These are phyloP conservation scores for Nicotiana noctiflora DNA, from an alignment of 257 asterid species.

Conservation along the genomic window DNA sequence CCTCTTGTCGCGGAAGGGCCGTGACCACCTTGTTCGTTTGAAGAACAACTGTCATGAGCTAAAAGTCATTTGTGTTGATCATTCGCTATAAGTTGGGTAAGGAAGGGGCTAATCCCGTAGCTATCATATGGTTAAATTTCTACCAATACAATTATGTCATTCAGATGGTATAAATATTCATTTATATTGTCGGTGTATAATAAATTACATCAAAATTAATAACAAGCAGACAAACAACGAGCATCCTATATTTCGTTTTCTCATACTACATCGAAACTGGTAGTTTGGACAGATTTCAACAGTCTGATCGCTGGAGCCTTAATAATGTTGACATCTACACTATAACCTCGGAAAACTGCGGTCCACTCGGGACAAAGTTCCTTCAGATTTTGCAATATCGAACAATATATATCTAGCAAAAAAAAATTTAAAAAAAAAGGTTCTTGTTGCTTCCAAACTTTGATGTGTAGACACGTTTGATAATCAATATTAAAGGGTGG, in stretches of 20 bases:
- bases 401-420: not conserved
- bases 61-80: too few species aligned
- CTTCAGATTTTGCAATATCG: not conserved
- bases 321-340: not conserved
- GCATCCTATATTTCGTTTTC: not conserved
- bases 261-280: not conserved
- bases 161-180: too few species aligned
- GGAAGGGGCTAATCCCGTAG: too few species aligned
- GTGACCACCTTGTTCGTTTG: too few species aligned
- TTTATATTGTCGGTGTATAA: not conserved
- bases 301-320: conserved; percentile 4
- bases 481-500: not conserved
- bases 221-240: not conserved
- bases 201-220: not conserved
- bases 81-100: too few species aligned
- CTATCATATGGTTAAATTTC: too few species aligned
- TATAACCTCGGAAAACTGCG: not conserved
- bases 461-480: not conserved
- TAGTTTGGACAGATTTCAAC: not conserved
- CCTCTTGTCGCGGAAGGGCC: too few species aligned
- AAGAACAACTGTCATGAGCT: too few species aligned
- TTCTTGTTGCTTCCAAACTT: not conserved
- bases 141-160: too few species aligned
- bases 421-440: not conserved
- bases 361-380: not conserved